Evolutionary conservation across 495 filamentous ascomycete genomes (phyloP).

Genomic region (Penicillium herquei): DNA sequence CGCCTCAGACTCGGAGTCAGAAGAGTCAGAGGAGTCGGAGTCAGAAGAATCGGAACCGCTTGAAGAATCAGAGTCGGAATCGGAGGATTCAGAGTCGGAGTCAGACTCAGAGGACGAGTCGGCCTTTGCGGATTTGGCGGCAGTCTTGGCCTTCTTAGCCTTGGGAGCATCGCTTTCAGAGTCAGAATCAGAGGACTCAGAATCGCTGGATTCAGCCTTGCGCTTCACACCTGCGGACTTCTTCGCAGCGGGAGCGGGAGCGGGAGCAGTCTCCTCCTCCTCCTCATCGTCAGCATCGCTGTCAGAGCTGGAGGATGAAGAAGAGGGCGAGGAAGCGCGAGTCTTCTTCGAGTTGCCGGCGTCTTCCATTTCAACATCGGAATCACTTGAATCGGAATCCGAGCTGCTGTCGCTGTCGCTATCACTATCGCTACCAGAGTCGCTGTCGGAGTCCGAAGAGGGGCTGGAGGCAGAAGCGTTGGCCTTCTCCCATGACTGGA

Average conservation of each 20-base stretch:
- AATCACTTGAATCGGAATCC: constrained; percentile 28
- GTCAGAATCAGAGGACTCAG: constrained; percentile 45
- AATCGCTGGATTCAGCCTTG: constrained; percentile 58
- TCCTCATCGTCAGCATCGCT: constrained; percentile 63
- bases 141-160: constrained; percentile 39
- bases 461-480: constrained; percentile 18
- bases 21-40: constrained; percentile 40
- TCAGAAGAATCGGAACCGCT: constrained; percentile 20
- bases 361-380: constrained; percentile 61
- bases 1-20: constrained; percentile 35
- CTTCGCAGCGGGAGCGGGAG: constrained; percentile 29
- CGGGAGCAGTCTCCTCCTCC: constrained; percentile 38
- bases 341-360: constrained; percentile 22
- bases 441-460: constrained; percentile 4
- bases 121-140: constrained; percentile 13
- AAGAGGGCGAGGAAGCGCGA: constrained; percentile 43
- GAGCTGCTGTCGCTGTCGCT: constrained; percentile 21
- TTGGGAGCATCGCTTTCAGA: constrained; percentile 39
- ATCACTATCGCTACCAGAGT: constrained; percentile 14
- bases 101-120: constrained; percentile 21
- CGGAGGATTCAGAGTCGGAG: constrained; percentile 19
- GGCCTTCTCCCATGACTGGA: constrained; percentile 44
- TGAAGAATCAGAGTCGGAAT: constrained; percentile 19
- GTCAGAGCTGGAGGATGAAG: constrained; percentile 53
- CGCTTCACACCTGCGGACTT: constrained; percentile 54